A percentile compares a stretch with the other conserved stretches of the same genome.
Evolutionary conservation across 495 filamentous ascomycete genomes (phyloP).

Genomic region (Friedmanniomyces simplex): DNA sequence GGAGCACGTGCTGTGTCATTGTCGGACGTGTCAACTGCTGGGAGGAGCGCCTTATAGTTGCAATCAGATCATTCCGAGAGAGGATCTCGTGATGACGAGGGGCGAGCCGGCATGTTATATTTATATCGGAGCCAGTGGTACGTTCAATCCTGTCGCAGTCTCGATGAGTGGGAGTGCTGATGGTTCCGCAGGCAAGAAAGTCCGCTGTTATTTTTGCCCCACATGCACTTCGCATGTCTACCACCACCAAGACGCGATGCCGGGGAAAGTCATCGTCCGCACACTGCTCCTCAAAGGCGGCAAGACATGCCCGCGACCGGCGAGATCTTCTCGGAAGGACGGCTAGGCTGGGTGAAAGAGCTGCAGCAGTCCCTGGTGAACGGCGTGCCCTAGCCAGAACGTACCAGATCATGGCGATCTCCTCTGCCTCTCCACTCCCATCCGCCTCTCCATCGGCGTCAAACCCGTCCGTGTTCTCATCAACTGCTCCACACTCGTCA

Average conservation of each 20-base stretch:
- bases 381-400: background rate
- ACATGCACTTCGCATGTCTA: background rate
- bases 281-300: background rate
- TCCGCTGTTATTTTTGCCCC: background rate
- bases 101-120: background rate
- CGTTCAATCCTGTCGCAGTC: background rate
- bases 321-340: background rate
- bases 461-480: background rate
- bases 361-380: background rate
- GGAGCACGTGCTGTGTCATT: background rate
- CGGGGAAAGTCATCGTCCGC: background rate
- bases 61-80: background rate
- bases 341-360: background rate
- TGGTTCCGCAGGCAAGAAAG: background rate
- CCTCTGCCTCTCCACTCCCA: background rate
- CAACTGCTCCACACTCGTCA: constrained; percentile 3
- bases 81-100: background rate
- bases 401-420: no score
- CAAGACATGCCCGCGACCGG: background rate
- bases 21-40: background rate
- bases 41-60: background rate
- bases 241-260: background rate
- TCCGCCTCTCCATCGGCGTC: constrained; percentile 2
- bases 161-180: background rate
- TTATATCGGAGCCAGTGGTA: background rate